A percentile compares a stretch with the other conserved stretches of the same genome.
These are phyloP conservation scores for Cryptococcus neoformans DNA, from an alignment of 1,284 basidiomycete species.

Conservation along the genomic window DNA sequence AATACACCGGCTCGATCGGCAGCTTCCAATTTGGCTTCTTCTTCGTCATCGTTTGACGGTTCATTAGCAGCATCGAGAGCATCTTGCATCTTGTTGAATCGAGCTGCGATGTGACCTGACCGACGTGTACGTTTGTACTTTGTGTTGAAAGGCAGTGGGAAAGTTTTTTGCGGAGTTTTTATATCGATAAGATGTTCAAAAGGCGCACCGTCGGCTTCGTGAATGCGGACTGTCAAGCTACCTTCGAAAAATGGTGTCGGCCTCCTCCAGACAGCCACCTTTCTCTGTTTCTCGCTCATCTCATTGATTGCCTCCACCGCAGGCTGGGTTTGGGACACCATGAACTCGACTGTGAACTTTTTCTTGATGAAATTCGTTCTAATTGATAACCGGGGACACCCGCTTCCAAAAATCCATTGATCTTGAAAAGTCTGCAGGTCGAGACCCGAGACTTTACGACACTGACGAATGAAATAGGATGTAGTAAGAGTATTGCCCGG, in stretches of 20 bases:
- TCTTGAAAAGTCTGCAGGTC: constrained; percentile 89
- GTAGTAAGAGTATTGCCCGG: constrained; percentile 83
- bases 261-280: constrained; percentile 62
- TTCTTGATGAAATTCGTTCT: constrained; percentile 93
- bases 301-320: constrained; percentile 51
- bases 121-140: constrained; percentile 97
- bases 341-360: constrained; percentile 96
- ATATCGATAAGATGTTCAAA: constrained; percentile 98
- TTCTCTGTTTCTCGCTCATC: constrained; percentile 18
- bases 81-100: constrained; percentile 74
- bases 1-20: constrained; percentile 77
- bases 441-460: constrained; percentile 88
- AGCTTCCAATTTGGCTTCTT: constrained; percentile 75
- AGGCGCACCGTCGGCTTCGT: constrained; percentile 98
- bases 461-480: constrained; percentile 83
- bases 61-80: constrained; percentile 63
- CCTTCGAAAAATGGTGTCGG: constrained; percentile 90
- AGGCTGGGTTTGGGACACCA: constrained; percentile 82
- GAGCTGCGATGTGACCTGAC: constrained; percentile 66
- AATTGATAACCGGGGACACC: constrained; percentile 88
- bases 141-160: constrained; percentile 99
- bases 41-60: constrained; percentile 68
- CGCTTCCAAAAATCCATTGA: constrained; percentile 98
- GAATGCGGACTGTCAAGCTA: constrained; percentile 97
- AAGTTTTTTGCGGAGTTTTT: constrained; percentile 78